A percentile compares a stretch with the other conserved stretches of the same genome.
Evolutionary conservation across 2,329 filamentous ascomycete genomes (phyloP).

Genomic region (Fusarium pseudocircinatum): DNA sequence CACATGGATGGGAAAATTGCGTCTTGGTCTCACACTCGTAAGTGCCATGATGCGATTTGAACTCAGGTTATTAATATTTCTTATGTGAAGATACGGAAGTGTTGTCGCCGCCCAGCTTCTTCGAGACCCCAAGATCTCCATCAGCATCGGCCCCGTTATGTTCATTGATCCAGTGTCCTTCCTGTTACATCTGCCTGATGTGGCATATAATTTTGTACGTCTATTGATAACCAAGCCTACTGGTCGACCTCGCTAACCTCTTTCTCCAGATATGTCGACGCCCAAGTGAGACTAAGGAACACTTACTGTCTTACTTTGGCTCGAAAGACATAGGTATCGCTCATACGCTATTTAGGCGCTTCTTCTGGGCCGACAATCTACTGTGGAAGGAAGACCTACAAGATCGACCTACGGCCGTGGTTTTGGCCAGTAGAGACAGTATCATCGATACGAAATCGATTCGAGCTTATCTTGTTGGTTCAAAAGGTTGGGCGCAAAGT

Average conservation of each 20-base stretch:
- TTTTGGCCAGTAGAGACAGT: slow-evolving; percentile 60
- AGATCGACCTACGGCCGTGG: slow-evolving; percentile 56
- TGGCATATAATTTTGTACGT: slow-evolving; percentile 68
- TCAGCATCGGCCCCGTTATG: slow-evolving; percentile 58
- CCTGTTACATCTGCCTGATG: slow-evolving; percentile 68
- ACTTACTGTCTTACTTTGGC: slow-evolving; percentile 69
- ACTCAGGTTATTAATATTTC: background rate
- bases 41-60: background rate
- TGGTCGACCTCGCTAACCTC: too few relatives aligned
- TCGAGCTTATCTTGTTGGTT: slow-evolving; percentile 58
- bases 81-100: slow-evolving; percentile 58
- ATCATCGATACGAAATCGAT: slow-evolving; percentile 65
- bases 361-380: slow-evolving; percentile 70
- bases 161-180: slow-evolving; percentile 70
- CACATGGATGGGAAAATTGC: slow-evolving; percentile 61
- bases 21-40: slow-evolving; percentile 62
- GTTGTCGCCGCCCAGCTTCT: slow-evolving; percentile 66
- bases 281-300: slow-evolving; percentile 62
- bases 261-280: slow-evolving; percentile 48
- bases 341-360: slow-evolving; percentile 65
- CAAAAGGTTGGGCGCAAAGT: slow-evolving; percentile 39
- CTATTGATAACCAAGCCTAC: background rate
- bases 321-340: slow-evolving; percentile 67
- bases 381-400: slow-evolving; percentile 67
- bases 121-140: slow-evolving; percentile 47